Percentiles rank a stretch among this genome's conserved stretches.
Conservation (phyloP, 345 rosid species). For the Euphorbia peplus region DNA sequence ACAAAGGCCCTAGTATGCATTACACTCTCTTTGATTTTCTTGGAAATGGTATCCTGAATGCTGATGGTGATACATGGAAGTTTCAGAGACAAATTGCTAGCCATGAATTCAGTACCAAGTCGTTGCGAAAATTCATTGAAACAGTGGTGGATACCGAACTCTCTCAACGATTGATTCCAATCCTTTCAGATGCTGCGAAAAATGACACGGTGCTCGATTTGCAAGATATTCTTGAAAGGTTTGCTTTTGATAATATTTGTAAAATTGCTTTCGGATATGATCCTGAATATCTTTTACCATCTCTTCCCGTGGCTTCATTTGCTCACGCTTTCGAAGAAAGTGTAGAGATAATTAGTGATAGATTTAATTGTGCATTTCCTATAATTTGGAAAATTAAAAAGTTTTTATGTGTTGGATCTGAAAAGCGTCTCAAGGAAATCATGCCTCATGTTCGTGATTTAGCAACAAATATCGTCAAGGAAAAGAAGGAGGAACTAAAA, state of each 20-base stretch:
- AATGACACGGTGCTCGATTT: constrained; percentile 36
- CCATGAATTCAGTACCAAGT: constrained; percentile 66
- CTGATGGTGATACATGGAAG: constrained; percentile 61
- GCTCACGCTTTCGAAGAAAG: constrained; percentile 50
- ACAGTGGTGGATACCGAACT: constrained; percentile 54
- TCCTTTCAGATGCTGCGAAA: constrained; percentile 38
- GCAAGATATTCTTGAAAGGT: constrained; percentile 59
- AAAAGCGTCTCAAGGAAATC: constrained; percentile 37
- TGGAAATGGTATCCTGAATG: constrained; percentile 71
- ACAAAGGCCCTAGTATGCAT: constrained; percentile 39
- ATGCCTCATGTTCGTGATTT: constrained; percentile 43
- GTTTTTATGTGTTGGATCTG: constrained; percentile 44
- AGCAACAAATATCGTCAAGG: constrained; percentile 42
- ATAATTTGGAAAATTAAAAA: constrained; percentile 45
- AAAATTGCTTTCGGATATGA: constrained; percentile 70
- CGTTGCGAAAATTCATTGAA: constrained; percentile 58
- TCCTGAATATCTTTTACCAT: constrained; percentile 47
- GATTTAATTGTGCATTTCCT: constrained; percentile 32
- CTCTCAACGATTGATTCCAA: constrained; percentile 50
- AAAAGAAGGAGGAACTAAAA: constrained; percentile 38
- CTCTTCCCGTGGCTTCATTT: constrained; percentile 39
- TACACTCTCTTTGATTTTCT: constrained; percentile 49
- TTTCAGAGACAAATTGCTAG: constrained; percentile 71
- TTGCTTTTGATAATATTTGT: constrained; percentile 74
- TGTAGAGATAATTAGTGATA: constrained; percentile 29